Base-by-base conservation (phyloP, 306 rosid genomes). In the Erythrophleum fordii region DNA sequence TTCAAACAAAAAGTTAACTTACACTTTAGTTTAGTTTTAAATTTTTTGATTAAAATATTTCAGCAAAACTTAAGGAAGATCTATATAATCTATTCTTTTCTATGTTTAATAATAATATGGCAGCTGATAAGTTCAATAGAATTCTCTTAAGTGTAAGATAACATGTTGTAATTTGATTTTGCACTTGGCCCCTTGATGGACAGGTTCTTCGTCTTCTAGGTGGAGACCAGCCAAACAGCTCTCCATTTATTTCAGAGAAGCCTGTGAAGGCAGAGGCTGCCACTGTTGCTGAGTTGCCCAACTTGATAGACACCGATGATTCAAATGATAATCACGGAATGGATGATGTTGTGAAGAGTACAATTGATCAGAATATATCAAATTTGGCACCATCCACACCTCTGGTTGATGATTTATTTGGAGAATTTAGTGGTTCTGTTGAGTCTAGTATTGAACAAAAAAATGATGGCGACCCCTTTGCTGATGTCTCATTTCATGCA, bases 241-340 rank as follows among this genome's bases (percentile, higher is more conserved):
- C 78, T 46, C 55, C 76, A 37, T 75, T 65, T 79, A 78, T 55
- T 86, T 84, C 93, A 18, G 99, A 88, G 76, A 89, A 88, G 75
- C 74, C 82, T 76, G 83, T 52, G 12, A 88, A 88, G 81, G 75
- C 77, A 45, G 89, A 85, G 64, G 76, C 82, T 52, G 60, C 84
- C 82, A 23, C 77, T 56, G 70, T 80, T 72, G 75, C 72, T 79
- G 97, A 86, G 77, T 81, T 95, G 89, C 98, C 98, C 13, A 84
- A 95, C 86, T 87, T 95, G 83, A 92, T 95, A 65, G 99, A 93
- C 85, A 93, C 99, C 0, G 90, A 90, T 20, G 92, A 95, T 86
- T 69, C 90, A 82, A 80, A 84, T 77, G 90, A 86, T 53, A 79
- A 71, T 71, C 39, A 34, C 9, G 79, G 83, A 80, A 61, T 76